Conservation (phyloP, 148 eudicot species). For the Fallopia convolvulus region DNA sequence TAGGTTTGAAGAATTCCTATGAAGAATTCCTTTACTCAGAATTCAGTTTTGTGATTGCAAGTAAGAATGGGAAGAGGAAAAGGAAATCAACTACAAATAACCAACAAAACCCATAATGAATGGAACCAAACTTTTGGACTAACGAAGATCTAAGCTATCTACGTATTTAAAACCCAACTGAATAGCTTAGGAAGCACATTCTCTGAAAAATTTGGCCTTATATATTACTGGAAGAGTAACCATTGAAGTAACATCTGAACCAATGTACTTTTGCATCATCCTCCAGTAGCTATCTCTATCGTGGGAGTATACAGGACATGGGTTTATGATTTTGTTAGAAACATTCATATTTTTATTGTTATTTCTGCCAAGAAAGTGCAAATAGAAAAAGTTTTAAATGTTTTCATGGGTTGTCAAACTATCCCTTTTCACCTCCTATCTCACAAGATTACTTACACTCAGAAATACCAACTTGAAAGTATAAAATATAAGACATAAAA, state of each 20-base stretch:
- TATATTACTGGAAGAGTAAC: conserved; percentile 92
- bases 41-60: no score
- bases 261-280: conserved; percentile 96
- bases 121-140: no score
- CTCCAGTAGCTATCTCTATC: conserved; percentile 92
- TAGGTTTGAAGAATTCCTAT: no score
- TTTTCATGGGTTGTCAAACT: neutral
- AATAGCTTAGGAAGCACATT: no score
- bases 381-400: neutral
- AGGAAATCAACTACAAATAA: no score
- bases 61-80: no score
- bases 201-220: no score
- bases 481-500: neutral
- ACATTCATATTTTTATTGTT: neutral
- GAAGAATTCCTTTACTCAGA: no score
- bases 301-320: conserved; percentile 26
- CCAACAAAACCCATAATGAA: no score
- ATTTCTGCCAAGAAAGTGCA: neutral
- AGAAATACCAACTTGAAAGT: neutral
- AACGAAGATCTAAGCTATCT: no score
- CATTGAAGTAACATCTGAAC: conserved; percentile 95
- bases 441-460: neutral
- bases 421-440: neutral
- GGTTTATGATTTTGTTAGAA: neutral
- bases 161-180: no score